A percentile compares a stretch with the other conserved stretches of the same genome.
These are phyloP conservation scores for Hypoxylon intermedium DNA, from an alignment of 495 filamentous ascomycete species.

Conservation along the genomic window DNA sequence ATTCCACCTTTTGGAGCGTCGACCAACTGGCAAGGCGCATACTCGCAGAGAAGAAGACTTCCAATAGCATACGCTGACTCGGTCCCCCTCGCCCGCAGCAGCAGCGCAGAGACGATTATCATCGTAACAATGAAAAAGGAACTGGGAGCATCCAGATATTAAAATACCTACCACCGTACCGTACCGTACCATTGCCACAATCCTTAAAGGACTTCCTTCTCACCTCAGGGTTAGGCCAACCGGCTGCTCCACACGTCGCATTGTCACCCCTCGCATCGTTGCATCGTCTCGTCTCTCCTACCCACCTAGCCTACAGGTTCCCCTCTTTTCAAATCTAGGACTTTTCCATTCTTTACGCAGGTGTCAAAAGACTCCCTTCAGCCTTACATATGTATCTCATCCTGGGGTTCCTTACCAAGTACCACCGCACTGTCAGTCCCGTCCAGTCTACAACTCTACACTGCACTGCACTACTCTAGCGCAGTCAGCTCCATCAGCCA, in stretches of 20 bases:
- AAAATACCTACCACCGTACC: constrained; percentile 4
- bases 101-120: no score
- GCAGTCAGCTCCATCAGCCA: constrained; percentile 38
- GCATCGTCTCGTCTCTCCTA: constrained; percentile 33
- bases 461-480: no score
- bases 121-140: neutral
- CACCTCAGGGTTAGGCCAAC: neutral
- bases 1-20: no score
- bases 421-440: neutral
- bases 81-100: no score
- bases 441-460: constrained; percentile 7
- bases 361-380: constrained; percentile 19
- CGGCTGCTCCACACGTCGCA: constrained; percentile 26
- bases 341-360: constrained; percentile 19
- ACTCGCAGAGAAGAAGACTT: constrained; percentile 33
- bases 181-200: constrained; percentile 18
- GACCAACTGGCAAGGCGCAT: constrained; percentile 27
- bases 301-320: constrained; percentile 27
- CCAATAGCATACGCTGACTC: no score
- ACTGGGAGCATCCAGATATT: constrained; percentile 15
- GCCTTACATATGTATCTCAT: constrained; percentile 38
- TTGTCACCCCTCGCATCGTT: constrained; percentile 18
- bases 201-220: neutral
- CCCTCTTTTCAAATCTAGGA: constrained; percentile 32
- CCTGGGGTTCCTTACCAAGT: constrained; percentile 16